Evolutionary conservation across 179 eudicot species (phyloP).

Genomic region (Amaranthus tricolor): DNA sequence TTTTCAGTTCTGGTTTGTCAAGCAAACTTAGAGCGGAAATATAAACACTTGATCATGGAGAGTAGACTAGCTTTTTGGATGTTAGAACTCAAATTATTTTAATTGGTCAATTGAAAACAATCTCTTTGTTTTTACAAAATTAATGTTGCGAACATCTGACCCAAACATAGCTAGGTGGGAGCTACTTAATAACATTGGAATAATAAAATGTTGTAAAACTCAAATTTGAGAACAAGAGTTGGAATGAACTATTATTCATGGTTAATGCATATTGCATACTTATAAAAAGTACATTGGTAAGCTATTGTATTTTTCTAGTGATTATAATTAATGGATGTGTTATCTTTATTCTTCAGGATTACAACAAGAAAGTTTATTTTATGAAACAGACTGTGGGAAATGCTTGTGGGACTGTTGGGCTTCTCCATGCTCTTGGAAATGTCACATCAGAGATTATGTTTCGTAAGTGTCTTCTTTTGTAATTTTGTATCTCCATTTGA

Average conservation of each 20-base stretch:
- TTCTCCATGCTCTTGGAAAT: conserved; percentile 94
- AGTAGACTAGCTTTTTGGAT: not conserved
- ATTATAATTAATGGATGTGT: not conserved
- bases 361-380: conserved; percentile 62
- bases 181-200: too few relatives aligned
- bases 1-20: not conserved
- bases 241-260: not conserved
- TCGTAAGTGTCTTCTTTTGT: conserved; percentile 39
- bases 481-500: not conserved
- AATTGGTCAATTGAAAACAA: too few relatives aligned
- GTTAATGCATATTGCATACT: not conserved
- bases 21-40: not conserved
- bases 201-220: too few relatives aligned
- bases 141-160: too few relatives aligned
- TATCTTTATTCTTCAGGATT: conserved; percentile 46
- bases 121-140: too few relatives aligned
- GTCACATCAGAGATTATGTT: conserved; percentile 81
- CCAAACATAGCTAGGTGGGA: too few relatives aligned
- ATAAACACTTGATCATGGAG: not conserved
- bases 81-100: not conserved
- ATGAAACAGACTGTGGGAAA: conserved; percentile 97
- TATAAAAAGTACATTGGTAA: not conserved
- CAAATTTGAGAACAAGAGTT: too few relatives aligned
- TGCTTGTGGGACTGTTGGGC: conserved; percentile 97
- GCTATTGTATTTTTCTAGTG: not conserved